Evolutionary conservation across 2,329 filamentous ascomycete species (phyloP), one percentile per base, ranked within the genome.

Genomic region (Epichloe hybrida): DNA sequence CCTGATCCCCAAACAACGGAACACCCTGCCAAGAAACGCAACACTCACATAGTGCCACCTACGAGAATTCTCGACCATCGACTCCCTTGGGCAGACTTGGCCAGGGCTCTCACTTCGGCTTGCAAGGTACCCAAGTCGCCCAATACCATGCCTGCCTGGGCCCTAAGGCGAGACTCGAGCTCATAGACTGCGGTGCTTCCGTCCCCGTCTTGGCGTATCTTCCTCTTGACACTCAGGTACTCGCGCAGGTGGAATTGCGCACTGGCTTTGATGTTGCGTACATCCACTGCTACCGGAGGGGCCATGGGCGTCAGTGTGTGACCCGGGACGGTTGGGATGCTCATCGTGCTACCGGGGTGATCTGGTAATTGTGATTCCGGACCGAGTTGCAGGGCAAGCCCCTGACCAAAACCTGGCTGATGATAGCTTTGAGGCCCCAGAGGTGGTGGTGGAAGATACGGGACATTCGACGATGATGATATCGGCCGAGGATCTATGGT

Each of bases 31-130:
- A 20, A 17, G 12, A 49, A n/a, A 45, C 8, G 43, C 47, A 20
- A 5, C n/a, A 45, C 74, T 70, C 57, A 79, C 75, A 77, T 61
- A 15, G 73, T 58, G 0, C 73, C 74, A 3, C 77, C 75, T 1
- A 79, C 58, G 13, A 78, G 56, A 70, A 74, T 77, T 54, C 69
- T 69, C 45, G 75, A 68, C 74, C 75, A 79, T 37, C 77, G 68
- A 43, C 72, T 69, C 35, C 65, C 64, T 60, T 79, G 73, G 1
- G 70, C 72, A 11, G 60, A 62, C 55, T 67, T 72, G 36, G 68
- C 66, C 42, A 77, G 56, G 3, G 62, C 62, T 4, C 67, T 62
- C 3, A 79, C 67, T 53, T 74, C 68, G 21, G 64, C 62, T 20
- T 73, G 65, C 55, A 80, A 58, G 1, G 58, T 61, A 40, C 64